Evolutionary conservation across 1,139 yeast species (phyloP).

Genomic region (Kazachstania sp.): DNA sequence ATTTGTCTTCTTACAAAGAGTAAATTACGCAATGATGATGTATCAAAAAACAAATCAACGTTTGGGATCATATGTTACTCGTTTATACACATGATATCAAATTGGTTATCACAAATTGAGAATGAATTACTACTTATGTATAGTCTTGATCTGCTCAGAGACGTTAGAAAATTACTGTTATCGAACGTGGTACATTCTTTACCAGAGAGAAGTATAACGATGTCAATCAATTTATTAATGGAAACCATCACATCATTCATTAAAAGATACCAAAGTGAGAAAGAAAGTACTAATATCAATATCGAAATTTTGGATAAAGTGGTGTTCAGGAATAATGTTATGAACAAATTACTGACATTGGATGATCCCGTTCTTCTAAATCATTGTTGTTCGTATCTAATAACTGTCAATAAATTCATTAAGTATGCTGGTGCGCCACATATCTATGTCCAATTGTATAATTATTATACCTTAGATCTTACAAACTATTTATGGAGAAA

Average conservation of each 20-base stretch:
- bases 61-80: conserved; percentile 9
- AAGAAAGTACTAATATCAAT: conserved; percentile 1
- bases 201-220: conserved; percentile 13
- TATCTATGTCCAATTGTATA: conserved; percentile 34
- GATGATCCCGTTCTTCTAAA: conserved; percentile 22
- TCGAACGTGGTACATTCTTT: conserved; percentile 8
- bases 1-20: conserved; percentile 12
- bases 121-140: conserved; percentile 2
- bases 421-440: conserved; percentile 20
- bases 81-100: conserved; percentile 10
- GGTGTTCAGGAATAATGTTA: conserved; percentile 6
- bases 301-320: conserved; percentile 5
- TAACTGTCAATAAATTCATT: conserved; percentile 35
- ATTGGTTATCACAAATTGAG: conserved; percentile 7
- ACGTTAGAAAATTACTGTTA: conserved; percentile 10
- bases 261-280: neutral
- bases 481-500: conserved; percentile 61
- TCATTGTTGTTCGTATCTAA: conserved; percentile 39
- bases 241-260: conserved; percentile 6
- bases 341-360: conserved; percentile 11
- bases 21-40: neutral
- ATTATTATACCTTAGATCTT: conserved; percentile 49
- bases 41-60: conserved; percentile 1
- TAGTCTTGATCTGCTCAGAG: conserved; percentile 10
- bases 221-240: conserved; percentile 8